Conservation (phyloP, 2,329 filamentous ascomycete species). For the Ascochyta fabae region DNA sequence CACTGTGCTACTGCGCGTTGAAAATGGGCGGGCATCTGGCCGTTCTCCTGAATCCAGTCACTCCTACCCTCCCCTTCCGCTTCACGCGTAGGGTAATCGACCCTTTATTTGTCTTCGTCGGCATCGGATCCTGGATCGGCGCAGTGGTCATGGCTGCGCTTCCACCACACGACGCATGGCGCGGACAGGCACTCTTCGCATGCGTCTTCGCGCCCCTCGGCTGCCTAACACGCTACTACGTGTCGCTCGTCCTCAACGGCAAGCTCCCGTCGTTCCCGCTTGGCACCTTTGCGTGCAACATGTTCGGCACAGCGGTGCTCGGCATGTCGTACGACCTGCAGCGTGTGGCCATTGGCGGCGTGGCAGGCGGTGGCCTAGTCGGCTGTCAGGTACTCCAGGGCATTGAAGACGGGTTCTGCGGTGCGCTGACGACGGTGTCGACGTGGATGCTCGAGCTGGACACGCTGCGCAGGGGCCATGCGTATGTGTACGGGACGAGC, state of each 20-base stretch:
- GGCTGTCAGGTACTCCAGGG: constrained; percentile 57
- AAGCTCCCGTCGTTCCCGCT: constrained; percentile 73
- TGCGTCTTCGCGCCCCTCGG: constrained; percentile 84
- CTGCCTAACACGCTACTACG: constrained; percentile 76
- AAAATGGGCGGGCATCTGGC: constrained; percentile 78
- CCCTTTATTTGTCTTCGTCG: constrained; percentile 67
- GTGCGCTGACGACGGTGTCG: constrained; percentile 55
- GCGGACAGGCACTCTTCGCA: constrained; percentile 75
- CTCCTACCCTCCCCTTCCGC: constrained; percentile 65
- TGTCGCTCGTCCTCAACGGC: constrained; percentile 73
- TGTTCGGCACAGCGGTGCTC: constrained; percentile 75
- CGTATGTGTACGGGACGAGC: constrained; percentile 71
- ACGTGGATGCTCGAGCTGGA: constrained; percentile 57
- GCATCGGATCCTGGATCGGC: constrained; percentile 77
- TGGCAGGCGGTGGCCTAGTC: constrained; percentile 49
- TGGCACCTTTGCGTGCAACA: constrained; percentile 84
- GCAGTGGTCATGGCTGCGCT: constrained; percentile 74
- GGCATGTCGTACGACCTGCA: constrained; percentile 82
- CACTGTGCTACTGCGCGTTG: constrained; percentile 73
- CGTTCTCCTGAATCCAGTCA: constrained; percentile 62
- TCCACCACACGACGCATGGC: constrained; percentile 75
- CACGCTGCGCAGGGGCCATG: constrained; percentile 54
- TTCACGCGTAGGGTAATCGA: constrained; percentile 69
- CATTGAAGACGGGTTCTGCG: constrained; percentile 57
- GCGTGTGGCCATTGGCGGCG: constrained; percentile 59